Base-by-base conservation (phyloP, 257 asterid genomes). In the Ilex asprella region DNA sequence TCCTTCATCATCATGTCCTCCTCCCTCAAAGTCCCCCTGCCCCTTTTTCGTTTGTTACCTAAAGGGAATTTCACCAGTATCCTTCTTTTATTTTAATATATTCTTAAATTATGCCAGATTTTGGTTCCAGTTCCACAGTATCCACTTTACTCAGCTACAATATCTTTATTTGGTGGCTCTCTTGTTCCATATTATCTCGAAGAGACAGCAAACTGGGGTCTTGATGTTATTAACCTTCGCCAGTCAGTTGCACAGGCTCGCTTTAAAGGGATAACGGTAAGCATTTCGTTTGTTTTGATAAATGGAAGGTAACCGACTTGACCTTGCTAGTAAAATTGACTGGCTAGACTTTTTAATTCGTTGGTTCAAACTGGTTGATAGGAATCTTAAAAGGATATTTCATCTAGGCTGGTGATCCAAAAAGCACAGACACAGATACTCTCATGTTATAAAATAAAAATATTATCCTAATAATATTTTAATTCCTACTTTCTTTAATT, bases 131-230 rank as follows among this genome's bases (percentile, higher is more conserved):
- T 93, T 72, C 99, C 99, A 52, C 97, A 90, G 59, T 93, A 93
- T 76, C 99, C 99, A 35, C 94, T 93, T 35, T 92, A 92, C 84
- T 92, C 99, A 0, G 99, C 99, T 12, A 78, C 99, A 56, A 89
- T 92, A 66, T 72, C 95, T 53, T 73, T 92, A 63, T 73, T 92
- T 12, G 97, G 97, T 56, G 97, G 99, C 29, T 80, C 96, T 66
- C 89, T 93, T 31, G 88, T 89, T 73, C 99, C 99, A 6, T 92
- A 92, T 75, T 92, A 82, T 73, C 99, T 92, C 41, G 97, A 92
- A 69, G 99, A 92, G 76, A 89, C 97, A 54, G 96, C 97, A 71
- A 92, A 92, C 55, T 89, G 96, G 99, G 97, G 99, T 67, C 97
- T 92, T 62, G 97, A 92, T 73, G 43, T 84, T 58, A 81, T 39